Conservation (phyloP, 305 asterid genomes). For the Euphrasia arctica region DNA sequence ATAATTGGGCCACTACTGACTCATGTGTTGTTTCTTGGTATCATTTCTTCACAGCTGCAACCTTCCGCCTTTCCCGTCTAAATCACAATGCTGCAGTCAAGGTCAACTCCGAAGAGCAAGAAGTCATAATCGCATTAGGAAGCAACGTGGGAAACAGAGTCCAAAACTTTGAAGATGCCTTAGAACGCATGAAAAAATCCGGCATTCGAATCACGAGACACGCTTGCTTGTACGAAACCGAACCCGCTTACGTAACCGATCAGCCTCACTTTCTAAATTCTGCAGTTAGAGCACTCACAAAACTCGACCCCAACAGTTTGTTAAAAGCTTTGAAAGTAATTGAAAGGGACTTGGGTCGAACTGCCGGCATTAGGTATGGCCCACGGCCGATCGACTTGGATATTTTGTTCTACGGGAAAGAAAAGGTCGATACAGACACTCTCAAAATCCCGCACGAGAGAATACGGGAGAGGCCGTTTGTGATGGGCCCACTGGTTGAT, state of each 20-base stretch:
- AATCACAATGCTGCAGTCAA: slow-evolving; percentile 47
- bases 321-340: slow-evolving; percentile 67
- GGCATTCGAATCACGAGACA: slow-evolving; percentile 74
- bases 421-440: slow-evolving; percentile 53
- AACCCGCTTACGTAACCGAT: slow-evolving; percentile 88
- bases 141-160: slow-evolving; percentile 91
- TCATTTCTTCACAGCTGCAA: slow-evolving; percentile 30
- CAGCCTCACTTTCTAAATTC: slow-evolving; percentile 92
- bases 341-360: slow-evolving; percentile 90
- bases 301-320: slow-evolving; percentile 67
- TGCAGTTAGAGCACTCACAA: slow-evolving; percentile 77
- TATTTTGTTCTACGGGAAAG: slow-evolving; percentile 78
- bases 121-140: slow-evolving; percentile 84
- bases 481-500: slow-evolving; percentile 84
- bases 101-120: slow-evolving; percentile 75
- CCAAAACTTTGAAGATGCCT: slow-evolving; percentile 73
- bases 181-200: slow-evolving; percentile 66
- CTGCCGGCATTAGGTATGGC: slow-evolving; percentile 84
- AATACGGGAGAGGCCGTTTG: slow-evolving; percentile 95
- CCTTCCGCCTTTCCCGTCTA: slow-evolving; percentile 40
- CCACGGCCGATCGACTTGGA: slow-evolving; percentile 95
- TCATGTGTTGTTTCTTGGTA: slow-evolving; percentile 4
- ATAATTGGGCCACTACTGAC: too few species aligned
- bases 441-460: slow-evolving; percentile 82
- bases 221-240: slow-evolving; percentile 82